Evolutionary conservation across 2,329 filamentous ascomycete genomes (phyloP).

Genomic region (Emergomyces orientalis): DNA sequence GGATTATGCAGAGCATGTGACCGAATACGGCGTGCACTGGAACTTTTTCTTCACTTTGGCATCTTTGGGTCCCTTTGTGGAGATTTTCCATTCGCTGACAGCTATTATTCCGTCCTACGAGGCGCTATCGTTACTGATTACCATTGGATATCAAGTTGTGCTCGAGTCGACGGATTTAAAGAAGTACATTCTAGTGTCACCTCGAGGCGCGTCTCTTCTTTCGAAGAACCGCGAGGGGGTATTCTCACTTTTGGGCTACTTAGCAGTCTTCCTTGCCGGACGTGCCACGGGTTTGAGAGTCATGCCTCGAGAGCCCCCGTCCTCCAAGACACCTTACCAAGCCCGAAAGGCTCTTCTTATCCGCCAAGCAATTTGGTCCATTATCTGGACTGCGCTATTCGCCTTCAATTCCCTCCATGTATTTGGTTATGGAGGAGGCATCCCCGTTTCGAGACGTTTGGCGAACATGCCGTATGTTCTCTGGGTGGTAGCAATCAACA

Average conservation of each 20-base stretch:
- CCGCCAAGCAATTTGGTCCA: conserved; percentile 55
- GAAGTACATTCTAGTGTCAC: conserved; percentile 71
- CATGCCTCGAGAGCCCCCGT: conserved; percentile 53
- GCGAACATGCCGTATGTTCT: conserved; percentile 90
- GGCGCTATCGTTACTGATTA: conserved; percentile 60
- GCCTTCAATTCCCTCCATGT: conserved; percentile 56
- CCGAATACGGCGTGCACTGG: conserved; percentile 97
- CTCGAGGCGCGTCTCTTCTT: conserved; percentile 61
- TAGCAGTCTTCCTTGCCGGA: conserved; percentile 87
- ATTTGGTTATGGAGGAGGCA: conserved; percentile 54
- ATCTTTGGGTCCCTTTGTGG: conserved; percentile 79
- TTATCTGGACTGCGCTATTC: conserved; percentile 63
- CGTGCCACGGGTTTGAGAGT: conserved; percentile 74
- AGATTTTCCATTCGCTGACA: conserved; percentile 66
- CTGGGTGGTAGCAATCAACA: conserved; percentile 90
- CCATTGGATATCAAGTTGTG: conserved; percentile 60
- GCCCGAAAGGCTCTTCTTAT: conserved; percentile 50
- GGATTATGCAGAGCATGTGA: conserved; percentile 94
- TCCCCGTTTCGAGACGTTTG: conserved; percentile 74
- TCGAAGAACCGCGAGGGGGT: conserved; percentile 90
- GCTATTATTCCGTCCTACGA: conserved; percentile 67
- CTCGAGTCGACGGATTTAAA: conserved; percentile 73
- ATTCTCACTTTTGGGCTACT: conserved; percentile 89
- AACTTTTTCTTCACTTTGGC: conserved; percentile 98
- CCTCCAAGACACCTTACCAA: conserved; percentile 34